These are phyloP conservation scores for Marvania coccoides DNA, from an alignment of 139 green algal species.

Conservation along the genomic window DNA sequence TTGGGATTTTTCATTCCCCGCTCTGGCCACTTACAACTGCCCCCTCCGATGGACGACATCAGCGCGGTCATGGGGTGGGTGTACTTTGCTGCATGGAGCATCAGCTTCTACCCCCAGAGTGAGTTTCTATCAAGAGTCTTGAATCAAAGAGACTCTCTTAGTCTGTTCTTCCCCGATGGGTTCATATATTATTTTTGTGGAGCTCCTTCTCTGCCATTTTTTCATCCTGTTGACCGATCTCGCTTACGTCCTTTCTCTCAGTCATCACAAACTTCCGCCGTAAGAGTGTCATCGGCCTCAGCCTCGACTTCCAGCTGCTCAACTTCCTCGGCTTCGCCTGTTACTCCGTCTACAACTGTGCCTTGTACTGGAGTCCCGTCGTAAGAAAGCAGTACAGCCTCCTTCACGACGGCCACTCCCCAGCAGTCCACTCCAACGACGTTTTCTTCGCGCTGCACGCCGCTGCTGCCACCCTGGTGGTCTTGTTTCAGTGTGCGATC, in stretches of 20 bases:
- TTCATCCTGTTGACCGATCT: not conserved
- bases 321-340: conserved; percentile 52
- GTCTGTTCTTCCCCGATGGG: too few species aligned
- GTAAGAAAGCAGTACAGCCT: conserved; percentile 40
- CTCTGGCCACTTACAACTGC: not conserved
- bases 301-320: conserved; percentile 48
- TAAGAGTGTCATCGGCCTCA: conserved; percentile 45
- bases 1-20: not conserved
- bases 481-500: conserved; percentile 28
- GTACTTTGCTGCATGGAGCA: conserved; percentile 44
- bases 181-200: not conserved
- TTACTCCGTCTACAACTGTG: conserved; percentile 54
- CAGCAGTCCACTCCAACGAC: conserved; percentile 51
- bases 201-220: not conserved
- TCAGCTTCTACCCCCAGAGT: conserved; percentile 59
- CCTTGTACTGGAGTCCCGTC: conserved; percentile 32
- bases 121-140: too few species aligned
- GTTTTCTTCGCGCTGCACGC: conserved; percentile 53
- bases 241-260: not conserved
- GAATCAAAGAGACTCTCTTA: too few species aligned
- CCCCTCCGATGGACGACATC: not conserved
- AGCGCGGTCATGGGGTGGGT: conserved; percentile 25
- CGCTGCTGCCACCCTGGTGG: conserved; percentile 10
- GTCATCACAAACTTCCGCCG: conserved; percentile 36
- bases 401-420: conserved; percentile 22